phyloP scores from a whole-genome alignment of 176 grass and related monocot genomes.

The Metroxylon sagu region DNA sequence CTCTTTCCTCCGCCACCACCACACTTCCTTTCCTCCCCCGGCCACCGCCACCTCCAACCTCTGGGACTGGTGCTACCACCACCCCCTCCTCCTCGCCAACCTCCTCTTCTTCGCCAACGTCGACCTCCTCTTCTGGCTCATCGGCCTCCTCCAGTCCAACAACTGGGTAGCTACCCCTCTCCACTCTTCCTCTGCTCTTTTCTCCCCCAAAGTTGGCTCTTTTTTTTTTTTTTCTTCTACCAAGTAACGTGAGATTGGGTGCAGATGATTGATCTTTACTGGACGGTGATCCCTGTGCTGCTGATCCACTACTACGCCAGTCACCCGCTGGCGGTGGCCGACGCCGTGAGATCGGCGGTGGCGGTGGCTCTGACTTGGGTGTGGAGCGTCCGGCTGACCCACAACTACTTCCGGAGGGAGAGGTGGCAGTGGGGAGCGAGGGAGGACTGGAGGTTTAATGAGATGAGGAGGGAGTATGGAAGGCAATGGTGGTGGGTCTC shows the following conservation, averaged over 20 bases:
- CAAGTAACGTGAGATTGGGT: neutral
- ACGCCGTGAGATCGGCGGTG: constrained; percentile 34
- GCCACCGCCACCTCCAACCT: neutral
- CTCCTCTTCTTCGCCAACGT: constrained; percentile 81
- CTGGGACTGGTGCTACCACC: constrained; percentile 54
- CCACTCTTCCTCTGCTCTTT: neutral
- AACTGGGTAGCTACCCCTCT: constrained; percentile 28
- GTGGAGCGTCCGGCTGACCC: constrained; percentile 77
- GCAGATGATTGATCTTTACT: constrained; percentile 94
- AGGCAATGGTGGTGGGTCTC: constrained; percentile 88
- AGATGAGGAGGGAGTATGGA: constrained; percentile 79
- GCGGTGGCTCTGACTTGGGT: constrained; percentile 50
- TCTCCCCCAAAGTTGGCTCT: neutral
- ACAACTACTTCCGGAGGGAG: constrained; percentile 91
- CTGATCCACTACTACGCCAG: constrained; percentile 62
- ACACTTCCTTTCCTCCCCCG: neutral
- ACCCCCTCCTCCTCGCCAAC: constrained; percentile 86
- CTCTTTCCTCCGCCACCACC: constrained; percentile 37
- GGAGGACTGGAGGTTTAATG: constrained; percentile 83
- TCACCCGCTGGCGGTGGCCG: constrained; percentile 43
- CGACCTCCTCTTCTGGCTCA: constrained; percentile 86
- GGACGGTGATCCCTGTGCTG: constrained; percentile 93
- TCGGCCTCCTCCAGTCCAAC: constrained; percentile 76
- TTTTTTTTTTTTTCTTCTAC: neutral
- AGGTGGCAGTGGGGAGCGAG: constrained; percentile 58